Base-by-base conservation (phyloP, 495 filamentous ascomycete genomes). In the Aspergillus sclerotiicarbonarius region DNA sequence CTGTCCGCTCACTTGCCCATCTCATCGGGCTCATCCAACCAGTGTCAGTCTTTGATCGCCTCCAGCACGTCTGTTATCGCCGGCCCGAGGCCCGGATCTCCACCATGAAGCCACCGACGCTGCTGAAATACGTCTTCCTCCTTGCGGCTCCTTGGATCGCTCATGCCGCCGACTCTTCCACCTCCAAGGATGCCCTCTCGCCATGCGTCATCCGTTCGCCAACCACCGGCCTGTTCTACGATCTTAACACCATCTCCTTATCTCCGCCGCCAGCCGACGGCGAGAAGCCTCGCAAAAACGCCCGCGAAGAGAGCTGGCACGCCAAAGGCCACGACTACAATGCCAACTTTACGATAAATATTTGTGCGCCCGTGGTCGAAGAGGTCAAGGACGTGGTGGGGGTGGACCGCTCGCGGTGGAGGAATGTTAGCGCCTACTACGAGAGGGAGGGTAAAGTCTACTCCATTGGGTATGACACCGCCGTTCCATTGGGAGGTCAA, bases 341-440 rank as follows among this genome's bases (percentile, higher is more conserved):
- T 21, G 83, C 87, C 13, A 98, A 98, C 73, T 98, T 99, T 68
- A 97, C 92, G 1, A 67, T 99, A 54, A 99, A 99, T 66, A 87
- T 99, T 62, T 99, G 95, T 72, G 87, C 82, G 45, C 82, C 92
- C 1, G 91, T 96, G 20, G 82, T 98, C 32, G 90, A 95, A 62
- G 71, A 82, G 30, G 70, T 93, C 18, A 80, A 86, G 20, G 80
- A 92, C 61, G 87, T 92, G 7, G 82, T 84, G 15, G 90, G 86
- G 0, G 72, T 98, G 12, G 79, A 87, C 0, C 76, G 83, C 58
- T 65, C 74, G 50, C 64, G 76, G 37, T 91, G 86, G 86, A 79
- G 77, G 76, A 96, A 96, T 69, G 82, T 98, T 63, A 93, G 90
- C 72, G 94, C 94, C n/a, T 96, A 84, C 68, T 98, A 98, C 61